Evolutionary conservation across 164 flowering plant species (phyloP).

Genomic region (Annona cherimola): DNA sequence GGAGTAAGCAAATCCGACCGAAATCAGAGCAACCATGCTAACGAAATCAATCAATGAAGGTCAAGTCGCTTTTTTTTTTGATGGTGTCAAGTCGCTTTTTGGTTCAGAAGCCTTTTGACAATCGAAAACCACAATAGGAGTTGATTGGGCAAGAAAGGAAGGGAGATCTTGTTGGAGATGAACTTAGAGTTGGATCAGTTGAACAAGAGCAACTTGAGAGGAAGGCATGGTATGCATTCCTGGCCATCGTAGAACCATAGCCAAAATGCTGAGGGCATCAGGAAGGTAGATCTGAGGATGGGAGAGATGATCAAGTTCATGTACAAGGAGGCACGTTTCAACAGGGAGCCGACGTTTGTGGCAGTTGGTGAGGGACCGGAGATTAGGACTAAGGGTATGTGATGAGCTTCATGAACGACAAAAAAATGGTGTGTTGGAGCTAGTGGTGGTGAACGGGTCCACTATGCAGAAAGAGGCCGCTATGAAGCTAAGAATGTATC

Average conservation of each 20-base stretch:
- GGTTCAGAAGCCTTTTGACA: too few relatives aligned
- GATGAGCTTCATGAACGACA: slow-evolving; percentile 34
- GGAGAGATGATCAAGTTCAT: slow-evolving; percentile 27
- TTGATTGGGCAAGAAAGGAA: not conserved
- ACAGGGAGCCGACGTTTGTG: slow-evolving; percentile 42
- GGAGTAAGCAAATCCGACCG: too few relatives aligned
- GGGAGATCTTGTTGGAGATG: slow-evolving; percentile 32
- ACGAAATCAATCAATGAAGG: too few relatives aligned
- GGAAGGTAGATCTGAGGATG: slow-evolving; percentile 44
- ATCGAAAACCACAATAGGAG: too few relatives aligned
- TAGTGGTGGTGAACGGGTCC: slow-evolving; percentile 57
- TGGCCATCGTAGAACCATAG: slow-evolving; percentile 61
- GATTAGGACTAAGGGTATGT: slow-evolving; percentile 37
- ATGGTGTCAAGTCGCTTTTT: too few relatives aligned
- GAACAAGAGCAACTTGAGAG: slow-evolving; percentile 31
- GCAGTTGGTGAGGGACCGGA: slow-evolving; percentile 2
- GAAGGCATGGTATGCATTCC: slow-evolving; percentile 35
- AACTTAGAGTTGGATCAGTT: slow-evolving; percentile 54
- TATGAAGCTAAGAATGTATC: slow-evolving; percentile 26
- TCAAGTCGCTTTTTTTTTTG: too few relatives aligned
- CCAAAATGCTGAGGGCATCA: slow-evolving; percentile 46
- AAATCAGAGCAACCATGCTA: too few relatives aligned
- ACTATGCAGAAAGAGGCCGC: slow-evolving; percentile 53
- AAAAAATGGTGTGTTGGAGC: slow-evolving; percentile 48
- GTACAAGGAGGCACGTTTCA: slow-evolving; percentile 32